Conservation (phyloP, 2,329 filamentous ascomycete species). For the Macrophomina tecta region DNA sequence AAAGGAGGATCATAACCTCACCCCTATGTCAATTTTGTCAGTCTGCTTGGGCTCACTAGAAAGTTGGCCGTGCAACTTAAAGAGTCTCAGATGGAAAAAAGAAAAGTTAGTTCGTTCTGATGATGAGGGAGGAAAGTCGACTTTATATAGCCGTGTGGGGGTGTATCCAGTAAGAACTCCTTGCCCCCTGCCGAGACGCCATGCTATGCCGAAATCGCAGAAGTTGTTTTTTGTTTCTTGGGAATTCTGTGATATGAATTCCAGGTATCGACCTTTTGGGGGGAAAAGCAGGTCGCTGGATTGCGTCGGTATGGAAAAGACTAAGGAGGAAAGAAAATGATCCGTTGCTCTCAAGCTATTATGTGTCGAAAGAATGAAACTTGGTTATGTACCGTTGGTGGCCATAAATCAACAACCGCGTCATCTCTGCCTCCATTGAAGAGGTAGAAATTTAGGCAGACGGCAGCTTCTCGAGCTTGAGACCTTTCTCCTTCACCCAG, state of each 20-base stretch:
- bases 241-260: slow-evolving; percentile 10
- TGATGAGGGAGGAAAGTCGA: not conserved
- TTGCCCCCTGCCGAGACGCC: slow-evolving; percentile 9
- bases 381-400: not conserved
- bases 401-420: not conserved
- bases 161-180: not conserved
- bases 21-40: not conserved
- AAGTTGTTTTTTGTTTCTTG: slow-evolving; percentile 1
- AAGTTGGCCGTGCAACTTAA: not conserved
- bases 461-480: slow-evolving; percentile 25
- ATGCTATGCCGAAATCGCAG: slow-evolving; percentile 24
- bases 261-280: slow-evolving; percentile 22
- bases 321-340: not conserved
- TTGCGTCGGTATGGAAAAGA: not conserved
- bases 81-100: not conserved
- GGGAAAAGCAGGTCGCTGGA: not conserved
- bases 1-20: not conserved
- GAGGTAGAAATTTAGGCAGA: not conserved
- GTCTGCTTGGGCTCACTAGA: not conserved
- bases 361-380: not conserved
- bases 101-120: not conserved
- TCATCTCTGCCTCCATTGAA: not conserved
- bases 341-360: slow-evolving; percentile 2
- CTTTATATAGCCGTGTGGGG: not conserved
- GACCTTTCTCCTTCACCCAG: slow-evolving; percentile 63